Percentiles rank a stretch among this genome's conserved stretches.
Conservation (phyloP, 164 flowering plant species). For the Chimonanthus salicifolius region DNA sequence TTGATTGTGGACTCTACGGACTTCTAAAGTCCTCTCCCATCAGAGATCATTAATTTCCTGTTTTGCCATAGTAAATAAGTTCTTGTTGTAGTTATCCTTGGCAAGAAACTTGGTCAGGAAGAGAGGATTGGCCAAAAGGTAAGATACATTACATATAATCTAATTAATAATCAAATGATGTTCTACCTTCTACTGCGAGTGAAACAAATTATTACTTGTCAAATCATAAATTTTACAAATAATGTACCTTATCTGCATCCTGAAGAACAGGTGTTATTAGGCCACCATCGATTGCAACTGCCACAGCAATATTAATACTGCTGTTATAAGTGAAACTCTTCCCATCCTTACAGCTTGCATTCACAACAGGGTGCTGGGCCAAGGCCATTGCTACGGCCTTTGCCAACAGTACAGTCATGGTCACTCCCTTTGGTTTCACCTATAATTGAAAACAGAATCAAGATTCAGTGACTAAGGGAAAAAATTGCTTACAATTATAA, state of each 20-base stretch:
- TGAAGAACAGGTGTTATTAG: conserved; percentile 92
- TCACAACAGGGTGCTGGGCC: conserved; percentile 88
- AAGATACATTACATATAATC: neutral
- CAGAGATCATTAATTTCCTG: neutral
- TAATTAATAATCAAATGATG: neutral
- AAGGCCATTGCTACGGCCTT: conserved; percentile 89
- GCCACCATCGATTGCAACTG: conserved; percentile 91
- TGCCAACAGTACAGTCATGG: conserved; percentile 86
- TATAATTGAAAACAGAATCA: conserved; percentile 16
- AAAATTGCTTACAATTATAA: no score
- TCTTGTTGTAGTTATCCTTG: neutral
- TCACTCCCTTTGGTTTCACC: conserved; percentile 93
- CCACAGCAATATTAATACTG: conserved; percentile 78
- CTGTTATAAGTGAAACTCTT: conserved; percentile 77
- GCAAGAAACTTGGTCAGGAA: neutral
- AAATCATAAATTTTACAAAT: neutral
- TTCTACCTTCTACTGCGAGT: neutral
- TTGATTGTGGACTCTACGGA: no score
- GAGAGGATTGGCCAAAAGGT: neutral
- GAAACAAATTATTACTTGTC: neutral
- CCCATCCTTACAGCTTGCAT: conserved; percentile 81
- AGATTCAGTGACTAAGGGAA: neutral
- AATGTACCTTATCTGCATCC: conserved; percentile 84
- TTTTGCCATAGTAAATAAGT: neutral
- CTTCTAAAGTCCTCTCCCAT: no score